These are phyloP conservation scores for Vachellia pachyceras DNA, from an alignment of 306 rosid species.

Conservation along the genomic window DNA sequence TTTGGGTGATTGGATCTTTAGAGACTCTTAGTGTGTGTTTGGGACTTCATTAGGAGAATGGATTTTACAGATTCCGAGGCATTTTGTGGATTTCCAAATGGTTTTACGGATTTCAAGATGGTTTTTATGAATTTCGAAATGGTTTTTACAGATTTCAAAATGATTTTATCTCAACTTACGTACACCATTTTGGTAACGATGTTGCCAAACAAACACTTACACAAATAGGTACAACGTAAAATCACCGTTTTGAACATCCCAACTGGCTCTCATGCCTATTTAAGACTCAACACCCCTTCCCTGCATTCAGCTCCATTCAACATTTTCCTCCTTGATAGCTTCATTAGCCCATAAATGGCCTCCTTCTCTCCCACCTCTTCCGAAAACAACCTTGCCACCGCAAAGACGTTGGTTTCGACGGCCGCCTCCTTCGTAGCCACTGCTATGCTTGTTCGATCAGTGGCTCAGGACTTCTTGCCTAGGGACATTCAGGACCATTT, in stretches of 20 bases:
- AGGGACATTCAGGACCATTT: conserved; percentile 45
- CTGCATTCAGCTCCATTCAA: neutral
- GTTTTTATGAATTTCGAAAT: too few species aligned
- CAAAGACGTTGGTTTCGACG: conserved; percentile 55
- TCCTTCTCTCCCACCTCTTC: conserved; percentile 41
- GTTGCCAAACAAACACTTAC: too few species aligned
- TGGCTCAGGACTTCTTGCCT: conserved; percentile 65
- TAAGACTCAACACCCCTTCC: neutral
- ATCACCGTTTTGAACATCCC: neutral
- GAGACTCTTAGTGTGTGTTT: too few species aligned
- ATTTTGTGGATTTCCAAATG: too few species aligned
- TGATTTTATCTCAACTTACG: too few species aligned
- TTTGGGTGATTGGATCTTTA: too few species aligned
- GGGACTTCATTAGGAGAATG: too few species aligned
- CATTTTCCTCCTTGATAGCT: neutral
- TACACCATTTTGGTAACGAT: too few species aligned
- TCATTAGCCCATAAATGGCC: conserved; percentile 33
- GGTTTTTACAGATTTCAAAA: too few species aligned
- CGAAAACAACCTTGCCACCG: conserved; percentile 52
- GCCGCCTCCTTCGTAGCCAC: conserved; percentile 73
- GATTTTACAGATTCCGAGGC: too few species aligned
- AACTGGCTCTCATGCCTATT: neutral
- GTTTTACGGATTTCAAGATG: too few species aligned
- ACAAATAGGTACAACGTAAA: too few species aligned
- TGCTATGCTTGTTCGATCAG: conserved; percentile 54